phyloP scores from a whole-genome alignment of 129 eudicot genomes.

The Kitagawia praeruptora region DNA sequence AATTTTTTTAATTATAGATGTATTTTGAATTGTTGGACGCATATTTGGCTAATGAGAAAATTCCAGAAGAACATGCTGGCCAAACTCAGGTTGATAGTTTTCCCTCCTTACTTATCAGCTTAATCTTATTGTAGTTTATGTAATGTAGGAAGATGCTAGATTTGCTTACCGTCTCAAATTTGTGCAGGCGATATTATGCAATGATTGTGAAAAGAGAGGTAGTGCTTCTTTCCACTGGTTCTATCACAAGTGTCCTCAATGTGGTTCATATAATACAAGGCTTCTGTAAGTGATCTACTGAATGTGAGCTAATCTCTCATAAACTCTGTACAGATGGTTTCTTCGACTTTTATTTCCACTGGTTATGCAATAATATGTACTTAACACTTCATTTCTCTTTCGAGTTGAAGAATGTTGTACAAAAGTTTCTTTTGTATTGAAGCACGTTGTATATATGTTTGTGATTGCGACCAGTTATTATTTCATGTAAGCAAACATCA shows the following conservation, averaged over 20 bases:
- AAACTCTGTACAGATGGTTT: neutral
- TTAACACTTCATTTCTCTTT: neutral
- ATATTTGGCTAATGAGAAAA: conserved; percentile 69
- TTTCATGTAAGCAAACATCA: neutral
- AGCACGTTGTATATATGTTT: neutral
- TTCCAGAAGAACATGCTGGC: conserved; percentile 71
- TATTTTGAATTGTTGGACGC: conserved; percentile 86
- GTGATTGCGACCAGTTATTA: neutral
- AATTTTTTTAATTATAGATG: conserved; percentile 31
- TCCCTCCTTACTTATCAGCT: neutral
- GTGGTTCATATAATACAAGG: conserved; percentile 85
- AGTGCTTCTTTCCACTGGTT: conserved; percentile 61
- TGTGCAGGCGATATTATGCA: conserved; percentile 81
- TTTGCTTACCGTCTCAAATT: conserved; percentile 2
- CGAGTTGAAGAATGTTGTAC: neutral
- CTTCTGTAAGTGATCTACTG: conserved; percentile 37
- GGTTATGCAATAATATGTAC: neutral
- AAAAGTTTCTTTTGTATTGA: neutral
- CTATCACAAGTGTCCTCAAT: conserved; percentile 70
- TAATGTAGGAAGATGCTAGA: neutral
- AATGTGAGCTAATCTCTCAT: conserved; percentile 15
- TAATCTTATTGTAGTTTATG: neutral
- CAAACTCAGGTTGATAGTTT: conserved; percentile 54
- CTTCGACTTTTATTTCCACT: neutral
- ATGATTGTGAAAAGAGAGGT: conserved; percentile 87